Evolutionary conservation across 768 basidiomycete genomes (phyloP).

Genomic region (Lanmaoa pseudosensibilis): DNA sequence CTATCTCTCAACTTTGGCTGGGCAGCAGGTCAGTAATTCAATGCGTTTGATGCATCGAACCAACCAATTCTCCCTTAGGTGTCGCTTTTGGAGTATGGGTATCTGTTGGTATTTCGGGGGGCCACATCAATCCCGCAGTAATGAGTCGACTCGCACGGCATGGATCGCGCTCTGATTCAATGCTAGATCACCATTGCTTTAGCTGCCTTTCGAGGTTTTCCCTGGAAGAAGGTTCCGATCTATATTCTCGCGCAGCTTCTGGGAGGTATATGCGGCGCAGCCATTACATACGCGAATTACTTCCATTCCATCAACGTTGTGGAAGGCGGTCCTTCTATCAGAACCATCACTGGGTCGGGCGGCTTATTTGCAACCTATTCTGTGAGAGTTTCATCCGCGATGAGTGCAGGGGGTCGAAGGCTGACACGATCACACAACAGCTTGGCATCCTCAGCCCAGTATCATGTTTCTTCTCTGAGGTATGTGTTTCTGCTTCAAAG

Average conservation of each 20-base stretch:
- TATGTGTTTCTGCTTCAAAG: slow-evolving; percentile 4
- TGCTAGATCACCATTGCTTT: slow-evolving; percentile 60
- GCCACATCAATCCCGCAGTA: slow-evolving; percentile 70
- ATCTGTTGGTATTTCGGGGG: slow-evolving; percentile 63
- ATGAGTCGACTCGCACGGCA: slow-evolving; percentile 7
- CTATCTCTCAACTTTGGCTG: slow-evolving; percentile 26
- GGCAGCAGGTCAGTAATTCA: slow-evolving; percentile 15
- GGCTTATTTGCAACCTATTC: slow-evolving; percentile 56
- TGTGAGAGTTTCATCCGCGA: slow-evolving; percentile 33
- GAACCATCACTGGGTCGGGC: slow-evolving; percentile 52
- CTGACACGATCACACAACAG: slow-evolving; percentile 15
- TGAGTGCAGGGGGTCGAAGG: neutral
- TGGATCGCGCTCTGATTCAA: neutral
- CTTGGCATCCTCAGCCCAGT: slow-evolving; percentile 38
- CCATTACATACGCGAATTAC: slow-evolving; percentile 57
- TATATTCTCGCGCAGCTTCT: slow-evolving; percentile 61
- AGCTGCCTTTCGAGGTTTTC: slow-evolving; percentile 67
- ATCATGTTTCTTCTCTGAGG: slow-evolving; percentile 46
- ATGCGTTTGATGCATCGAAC: neutral
- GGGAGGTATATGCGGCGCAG: slow-evolving; percentile 54
- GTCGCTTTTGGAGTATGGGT: slow-evolving; percentile 65
- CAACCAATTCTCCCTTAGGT: slow-evolving; percentile 24
- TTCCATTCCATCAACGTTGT: slow-evolving; percentile 59
- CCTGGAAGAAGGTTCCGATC: slow-evolving; percentile 72
- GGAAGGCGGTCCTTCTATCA: slow-evolving; percentile 50